These are phyloP conservation scores for Chalaropsis thielavioides DNA, from an alignment of 2,329 filamentous ascomycete species.

Conservation along the genomic window DNA sequence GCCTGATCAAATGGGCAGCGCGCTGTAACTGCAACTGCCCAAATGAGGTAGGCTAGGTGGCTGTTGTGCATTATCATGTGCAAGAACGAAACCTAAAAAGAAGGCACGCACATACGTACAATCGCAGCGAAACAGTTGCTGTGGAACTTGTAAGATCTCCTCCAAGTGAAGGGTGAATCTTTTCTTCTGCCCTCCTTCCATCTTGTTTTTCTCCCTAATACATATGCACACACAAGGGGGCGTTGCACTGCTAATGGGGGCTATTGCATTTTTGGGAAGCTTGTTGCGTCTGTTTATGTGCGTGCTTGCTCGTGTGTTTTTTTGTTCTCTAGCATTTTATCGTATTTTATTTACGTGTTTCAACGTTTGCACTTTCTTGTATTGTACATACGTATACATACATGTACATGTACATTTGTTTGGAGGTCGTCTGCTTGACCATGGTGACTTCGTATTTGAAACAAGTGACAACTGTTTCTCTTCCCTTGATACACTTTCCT, in stretches of 20 bases:
- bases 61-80: background rate
- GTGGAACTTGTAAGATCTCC: background rate
- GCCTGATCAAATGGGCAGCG: background rate
- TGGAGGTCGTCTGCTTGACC: too few relatives aligned
- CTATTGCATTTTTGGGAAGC: background rate
- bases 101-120: background rate
- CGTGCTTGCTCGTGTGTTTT: background rate
- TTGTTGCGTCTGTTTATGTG: background rate
- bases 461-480: too few relatives aligned
- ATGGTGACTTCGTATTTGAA: too few relatives aligned
- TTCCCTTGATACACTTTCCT: too few relatives aligned
- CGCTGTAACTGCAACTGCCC: background rate
- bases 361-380: background rate
- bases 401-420: too few relatives aligned
- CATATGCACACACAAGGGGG: constrained; percentile 11
- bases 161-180: background rate
- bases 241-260: constrained; percentile 2
- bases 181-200: background rate
- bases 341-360: background rate
- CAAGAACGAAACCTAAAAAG: background rate
- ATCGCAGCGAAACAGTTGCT: background rate
- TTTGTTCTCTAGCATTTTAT: background rate
- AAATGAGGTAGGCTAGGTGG: background rate
- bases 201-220: constrained; percentile 3
- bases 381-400: background rate